Evolutionary conservation across 2,329 filamentous ascomycete species (phyloP).

Genomic region (Diaporthe sp.): DNA sequence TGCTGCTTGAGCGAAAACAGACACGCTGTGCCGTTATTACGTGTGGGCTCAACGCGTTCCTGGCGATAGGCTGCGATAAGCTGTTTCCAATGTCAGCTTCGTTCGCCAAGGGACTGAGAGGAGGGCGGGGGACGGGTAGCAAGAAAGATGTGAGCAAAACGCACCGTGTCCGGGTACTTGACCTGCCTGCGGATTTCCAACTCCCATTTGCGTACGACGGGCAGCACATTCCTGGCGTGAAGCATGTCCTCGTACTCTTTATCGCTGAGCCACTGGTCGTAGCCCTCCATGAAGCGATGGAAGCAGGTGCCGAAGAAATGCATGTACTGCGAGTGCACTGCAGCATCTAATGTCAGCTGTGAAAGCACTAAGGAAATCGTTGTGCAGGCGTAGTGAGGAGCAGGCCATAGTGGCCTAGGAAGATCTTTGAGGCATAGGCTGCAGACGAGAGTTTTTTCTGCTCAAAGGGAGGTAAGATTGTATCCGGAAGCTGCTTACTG

Average conservation of each 20-base stretch:
- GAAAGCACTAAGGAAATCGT: too few species aligned
- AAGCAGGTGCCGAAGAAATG: conserved; percentile 43
- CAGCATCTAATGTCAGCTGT: too few species aligned
- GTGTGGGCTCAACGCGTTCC: conserved; percentile 41
- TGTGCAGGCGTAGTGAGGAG: too few species aligned
- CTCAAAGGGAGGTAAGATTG: too few species aligned
- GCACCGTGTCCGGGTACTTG: conserved; percentile 38
- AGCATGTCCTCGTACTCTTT: conserved; percentile 45
- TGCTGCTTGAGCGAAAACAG: conserved; percentile 44
- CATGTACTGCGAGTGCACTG: conserved; percentile 44
- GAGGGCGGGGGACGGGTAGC: too few species aligned
- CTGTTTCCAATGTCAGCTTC: not conserved
- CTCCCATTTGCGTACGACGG: conserved; percentile 42
- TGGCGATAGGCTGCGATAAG: conserved; percentile 42
- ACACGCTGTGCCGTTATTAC: conserved; percentile 38
- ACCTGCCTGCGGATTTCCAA: conserved; percentile 43
- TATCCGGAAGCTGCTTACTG: too few species aligned
- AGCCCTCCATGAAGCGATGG: conserved; percentile 44
- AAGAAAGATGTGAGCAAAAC: not conserved
- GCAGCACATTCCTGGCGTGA: conserved; percentile 41
- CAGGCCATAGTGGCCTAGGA: too few species aligned
- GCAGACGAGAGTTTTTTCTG: too few species aligned
- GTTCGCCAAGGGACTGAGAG: not conserved
- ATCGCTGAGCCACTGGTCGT: conserved; percentile 43
- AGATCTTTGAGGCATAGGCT: too few species aligned